Evolutionary conservation across 2,329 filamentous ascomycete genomes (phyloP), one percentile per base, ranked within the genome.

Genomic region (Cercospora sesami): DNA sequence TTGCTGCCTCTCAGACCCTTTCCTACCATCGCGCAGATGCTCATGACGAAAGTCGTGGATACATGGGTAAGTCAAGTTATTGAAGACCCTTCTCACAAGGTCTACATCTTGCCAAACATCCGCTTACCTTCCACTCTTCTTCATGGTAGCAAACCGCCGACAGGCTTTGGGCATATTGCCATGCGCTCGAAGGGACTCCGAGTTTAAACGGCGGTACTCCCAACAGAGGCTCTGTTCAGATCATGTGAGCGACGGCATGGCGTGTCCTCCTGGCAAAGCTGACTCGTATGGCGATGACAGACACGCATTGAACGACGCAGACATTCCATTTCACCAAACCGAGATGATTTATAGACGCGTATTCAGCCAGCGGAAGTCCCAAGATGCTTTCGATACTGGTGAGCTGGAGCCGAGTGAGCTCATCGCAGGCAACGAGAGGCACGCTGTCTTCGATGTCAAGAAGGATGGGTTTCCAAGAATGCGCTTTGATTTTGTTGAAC

Each of bases 251-350:
- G 30, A 21, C 14, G 23, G 9, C 31, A 39, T 18, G 18, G 30
- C 23, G 42, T 16, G 61, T 12, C 9, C 16, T 51, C 16, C 9
- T 58, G n/a, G 8, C 31, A 23, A 16, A 18, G 14, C 61, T 64
- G 28, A 64, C 53, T 26, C 3, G n/a, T 12, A 26, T n/a, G 9
- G 16, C 31, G 9, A n/a, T 21, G 5, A 4, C 23, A 64, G 62
- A 2, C 94, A 97, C 74, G 91, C 93, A 16, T 85, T 86, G 64
- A 87, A 97, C 75, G 94, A 98, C 77, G 82, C 83, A 67, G 92
- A 97, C 73, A 97, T 98, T 68, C 89, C 91, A 0, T 94, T 88
- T 81, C 85, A 82, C 1, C 89, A 93, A 75, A 88, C 89, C 53
- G 86, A 90, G 73, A 83, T 82, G 71, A 79, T 92, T 1, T 92